Percentiles rank a stretch among this genome's conserved stretches.
These are phyloP conservation scores for Malassezia caprae DNA, from an alignment of 1,284 basidiomycete species.

Conservation along the genomic window DNA sequence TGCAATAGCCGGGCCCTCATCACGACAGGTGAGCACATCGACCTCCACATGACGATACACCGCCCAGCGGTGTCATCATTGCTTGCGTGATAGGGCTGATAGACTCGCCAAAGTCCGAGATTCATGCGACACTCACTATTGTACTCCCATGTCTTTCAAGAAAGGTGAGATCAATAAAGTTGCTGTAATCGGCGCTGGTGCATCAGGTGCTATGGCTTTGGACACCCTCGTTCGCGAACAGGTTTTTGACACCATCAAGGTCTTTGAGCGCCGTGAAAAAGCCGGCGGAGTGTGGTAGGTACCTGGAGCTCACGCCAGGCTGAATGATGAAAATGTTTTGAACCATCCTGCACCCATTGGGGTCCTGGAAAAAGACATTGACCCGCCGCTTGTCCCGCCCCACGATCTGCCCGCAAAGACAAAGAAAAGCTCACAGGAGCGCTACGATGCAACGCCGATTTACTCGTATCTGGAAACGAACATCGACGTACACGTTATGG, in stretches of 20 bases:
- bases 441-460: not conserved
- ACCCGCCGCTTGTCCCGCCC: not conserved
- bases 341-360: not conserved
- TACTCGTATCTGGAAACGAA: slow-evolving; percentile 1
- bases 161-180: not conserved
- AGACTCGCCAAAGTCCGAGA: not conserved
- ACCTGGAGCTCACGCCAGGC: not conserved
- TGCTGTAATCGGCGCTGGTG: slow-evolving; percentile 1
- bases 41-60: not conserved
- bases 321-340: not conserved
- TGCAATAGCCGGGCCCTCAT: not conserved
- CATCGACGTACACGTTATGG: not conserved
- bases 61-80: not conserved
- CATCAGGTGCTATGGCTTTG: not conserved
- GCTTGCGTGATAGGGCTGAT: not conserved
- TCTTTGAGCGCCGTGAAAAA: slow-evolving; percentile 7
- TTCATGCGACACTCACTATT: not conserved
- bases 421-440: not conserved
- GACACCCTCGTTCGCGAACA: slow-evolving; percentile 1
- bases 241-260: not conserved
- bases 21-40: not conserved
- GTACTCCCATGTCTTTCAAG: not conserved
- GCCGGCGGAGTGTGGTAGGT: slow-evolving; percentile 5
- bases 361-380: not conserved
- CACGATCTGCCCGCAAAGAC: too few species aligned